Evolutionary conservation across 2,329 filamentous ascomycete genomes (phyloP).

Genomic region (Chrysoporthe cubensis): DNA sequence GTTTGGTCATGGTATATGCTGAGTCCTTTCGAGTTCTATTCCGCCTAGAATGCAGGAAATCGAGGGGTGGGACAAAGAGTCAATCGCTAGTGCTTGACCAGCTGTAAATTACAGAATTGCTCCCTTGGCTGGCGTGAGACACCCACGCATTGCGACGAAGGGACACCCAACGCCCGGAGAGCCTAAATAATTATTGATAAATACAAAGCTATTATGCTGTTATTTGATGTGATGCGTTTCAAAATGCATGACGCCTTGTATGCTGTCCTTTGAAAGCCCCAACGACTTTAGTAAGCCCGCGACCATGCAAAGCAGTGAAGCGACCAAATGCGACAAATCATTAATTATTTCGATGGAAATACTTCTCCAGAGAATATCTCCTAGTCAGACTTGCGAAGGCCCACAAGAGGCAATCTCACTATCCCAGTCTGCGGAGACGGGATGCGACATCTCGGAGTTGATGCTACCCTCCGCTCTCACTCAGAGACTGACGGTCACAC

Average conservation of each 20-base stretch:
- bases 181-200: background rate
- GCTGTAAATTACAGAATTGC: background rate
- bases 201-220: conserved; percentile 1
- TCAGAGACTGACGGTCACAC: conserved; percentile 26
- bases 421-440: background rate
- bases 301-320: background rate
- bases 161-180: background rate
- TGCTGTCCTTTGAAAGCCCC: no score
- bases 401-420: background rate
- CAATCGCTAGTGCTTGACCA: conserved; percentile 4
- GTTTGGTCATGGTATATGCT: background rate
- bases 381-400: background rate
- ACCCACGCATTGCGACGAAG: conserved; percentile 1
- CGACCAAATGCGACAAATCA: background rate
- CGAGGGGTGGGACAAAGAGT: conserved; percentile 1
- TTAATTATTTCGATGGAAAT: background rate
- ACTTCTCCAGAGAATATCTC: background rate
- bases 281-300: no score
- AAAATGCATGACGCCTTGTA: no score
- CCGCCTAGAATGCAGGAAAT: background rate
- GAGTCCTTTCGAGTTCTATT: background rate
- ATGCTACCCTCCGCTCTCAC: background rate
- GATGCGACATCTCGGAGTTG: background rate
- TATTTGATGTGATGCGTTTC: background rate
- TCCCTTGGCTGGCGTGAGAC: conserved; percentile 2